A percentile compares a stretch with the other conserved stretches of the same genome.
These are phyloP conservation scores for Parathielavia appendiculata DNA, from an alignment of 495 filamentous ascomycete species.

Conservation along the genomic window DNA sequence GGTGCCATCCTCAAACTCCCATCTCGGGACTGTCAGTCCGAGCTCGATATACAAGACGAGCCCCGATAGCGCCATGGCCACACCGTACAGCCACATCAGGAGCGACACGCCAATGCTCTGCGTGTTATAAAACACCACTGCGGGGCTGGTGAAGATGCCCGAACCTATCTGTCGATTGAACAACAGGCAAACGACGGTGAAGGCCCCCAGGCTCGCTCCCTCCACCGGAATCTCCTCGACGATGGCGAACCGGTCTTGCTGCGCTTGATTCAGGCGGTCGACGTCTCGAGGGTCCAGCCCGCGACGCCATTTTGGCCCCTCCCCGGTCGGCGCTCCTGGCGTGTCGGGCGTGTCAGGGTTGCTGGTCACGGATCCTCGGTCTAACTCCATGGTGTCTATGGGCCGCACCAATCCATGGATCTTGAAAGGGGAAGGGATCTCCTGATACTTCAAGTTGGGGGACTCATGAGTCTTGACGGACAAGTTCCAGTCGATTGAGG, in stretches of 20 bases:
- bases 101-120: conserved; percentile 21
- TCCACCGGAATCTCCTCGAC: conserved; percentile 22
- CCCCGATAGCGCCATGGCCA: conserved; percentile 16
- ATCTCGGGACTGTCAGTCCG: conserved; percentile 20
- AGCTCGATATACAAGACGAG: conserved; percentile 21
- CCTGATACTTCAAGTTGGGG: too few species aligned
- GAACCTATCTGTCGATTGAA: conserved; percentile 25
- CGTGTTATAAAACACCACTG: conserved; percentile 22
- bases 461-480: not conserved
- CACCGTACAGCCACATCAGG: conserved; percentile 19
- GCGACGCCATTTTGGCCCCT: conserved; percentile 7
- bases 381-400: not conserved
- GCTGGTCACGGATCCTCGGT: conserved; percentile 3
- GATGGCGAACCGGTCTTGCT: conserved; percentile 10
- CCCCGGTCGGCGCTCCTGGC: not conserved
- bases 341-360: not conserved
- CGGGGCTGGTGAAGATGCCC: conserved; percentile 22
- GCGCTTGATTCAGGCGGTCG: conserved; percentile 16
- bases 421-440: not conserved
- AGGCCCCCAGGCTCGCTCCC: conserved; percentile 16
- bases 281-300: conserved; percentile 17
- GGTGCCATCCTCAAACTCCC: conserved; percentile 9
- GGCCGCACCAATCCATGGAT: not conserved
- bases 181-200: conserved; percentile 19
- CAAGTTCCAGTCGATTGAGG: not conserved